phyloP scores from a whole-genome alignment of 2,329 filamentous ascomycete species.

The Cercospora sp. region DNA sequence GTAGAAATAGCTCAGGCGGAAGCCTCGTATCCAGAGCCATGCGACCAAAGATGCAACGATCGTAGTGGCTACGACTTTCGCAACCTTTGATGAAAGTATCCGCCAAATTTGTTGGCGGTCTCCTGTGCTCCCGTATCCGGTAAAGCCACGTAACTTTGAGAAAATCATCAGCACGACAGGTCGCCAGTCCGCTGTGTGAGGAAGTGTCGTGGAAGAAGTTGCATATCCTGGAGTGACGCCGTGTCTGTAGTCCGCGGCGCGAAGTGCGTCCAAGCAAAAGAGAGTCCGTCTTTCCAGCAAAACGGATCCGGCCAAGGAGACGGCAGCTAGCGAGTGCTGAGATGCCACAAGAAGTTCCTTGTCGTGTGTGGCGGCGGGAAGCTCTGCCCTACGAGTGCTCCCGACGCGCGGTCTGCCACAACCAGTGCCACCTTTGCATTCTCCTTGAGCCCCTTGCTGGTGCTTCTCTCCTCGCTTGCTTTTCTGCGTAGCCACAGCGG shows the following conservation, averaged over 20 bases:
- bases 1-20: constrained; percentile 1
- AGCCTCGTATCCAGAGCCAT: constrained; percentile 13
- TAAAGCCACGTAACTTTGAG: background rate
- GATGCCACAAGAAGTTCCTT: background rate
- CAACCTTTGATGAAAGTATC: constrained; percentile 16
- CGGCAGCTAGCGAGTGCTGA: background rate
- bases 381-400: background rate
- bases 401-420: background rate
- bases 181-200: background rate
- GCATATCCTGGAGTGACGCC: background rate
- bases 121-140: background rate
- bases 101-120: constrained; percentile 12
- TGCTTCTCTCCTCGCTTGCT: background rate
- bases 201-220: background rate
- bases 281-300: background rate
- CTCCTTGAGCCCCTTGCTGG: background rate
- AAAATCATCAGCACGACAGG: background rate
- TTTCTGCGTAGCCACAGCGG: background rate
- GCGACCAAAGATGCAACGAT: constrained; percentile 11
- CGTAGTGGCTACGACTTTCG: constrained; percentile 14
- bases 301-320: background rate
- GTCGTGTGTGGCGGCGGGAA: background rate
- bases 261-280: background rate
- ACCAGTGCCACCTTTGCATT: background rate
- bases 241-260: background rate